Evolutionary conservation across 2,329 filamentous ascomycete species (phyloP), one percentile per base, ranked within the genome.

Genomic region (Phaeosphaeriaceae sp.): DNA sequence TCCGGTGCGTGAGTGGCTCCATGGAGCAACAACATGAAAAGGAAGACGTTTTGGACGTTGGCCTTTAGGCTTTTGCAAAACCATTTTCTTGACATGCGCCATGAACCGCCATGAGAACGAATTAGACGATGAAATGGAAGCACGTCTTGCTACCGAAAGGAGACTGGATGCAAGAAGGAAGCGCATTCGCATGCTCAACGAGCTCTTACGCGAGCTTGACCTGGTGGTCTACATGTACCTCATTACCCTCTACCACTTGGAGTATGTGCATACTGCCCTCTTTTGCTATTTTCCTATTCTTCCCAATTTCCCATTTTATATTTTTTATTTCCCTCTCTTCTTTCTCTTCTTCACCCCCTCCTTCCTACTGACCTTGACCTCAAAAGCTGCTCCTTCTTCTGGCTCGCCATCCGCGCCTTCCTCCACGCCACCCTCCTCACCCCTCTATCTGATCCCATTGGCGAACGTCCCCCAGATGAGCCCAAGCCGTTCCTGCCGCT

Each of bases 181-280:
- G 61, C 54, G 71, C 36, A 62, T 74, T 13, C 60, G 57, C 15
- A 68, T 70, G 52, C 77, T 87, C 33, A 80, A 84, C 58, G 77
- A 82, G 45, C 66, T 86, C 41, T 74, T 86, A 52, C 77, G 79
- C 47, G 79, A 81, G 60, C 69, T 87, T 35, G 84, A 87, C 61
- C 77, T 83, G 58, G 63, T 85, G 39, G 78, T 85, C 47, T 87
- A 85, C 71, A 80, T 83, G 66, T 76, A 87, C 73, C 73, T 87
- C 50, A 83, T 83, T 30, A 77, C 79, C 6, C 70, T 86, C 50
- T 87, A 87, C 69, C 83, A 87, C 67, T 78, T 86, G 71, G 84
- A 87, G 83, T 86, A 76, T 62, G 81, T n/a, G n/a, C n/a, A n/a
- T n/a, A n/a, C n/a, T n/a, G n/a, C n/a, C n/a, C n/a, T n/a, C n/a